Percentiles rank a stretch among this genome's conserved stretches.
phyloP scores from a whole-genome alignment of 371 early-diverging fungal species.

The Mucor irregularis region DNA sequence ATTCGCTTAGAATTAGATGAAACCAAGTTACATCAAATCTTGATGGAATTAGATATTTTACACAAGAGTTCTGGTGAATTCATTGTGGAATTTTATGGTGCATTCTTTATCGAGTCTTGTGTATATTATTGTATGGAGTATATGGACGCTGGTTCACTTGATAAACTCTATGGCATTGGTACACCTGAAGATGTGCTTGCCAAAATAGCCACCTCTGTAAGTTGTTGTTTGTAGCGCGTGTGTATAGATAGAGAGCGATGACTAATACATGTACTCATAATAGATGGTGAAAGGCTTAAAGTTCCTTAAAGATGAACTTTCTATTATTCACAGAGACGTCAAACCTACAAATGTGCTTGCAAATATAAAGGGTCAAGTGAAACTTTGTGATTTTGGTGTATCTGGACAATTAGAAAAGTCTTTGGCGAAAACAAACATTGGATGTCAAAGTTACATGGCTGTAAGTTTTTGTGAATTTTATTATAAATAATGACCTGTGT shows the following conservation, averaged over 20 bases:
- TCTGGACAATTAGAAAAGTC: conserved; percentile 89
- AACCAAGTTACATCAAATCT: conserved; percentile 53
- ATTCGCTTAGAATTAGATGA: conserved; percentile 90
- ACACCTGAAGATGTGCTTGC: conserved; percentile 84
- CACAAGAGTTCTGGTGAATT: conserved; percentile 84
- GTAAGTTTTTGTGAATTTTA: conserved; percentile 40
- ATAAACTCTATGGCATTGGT: conserved; percentile 80
- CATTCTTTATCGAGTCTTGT: conserved; percentile 94
- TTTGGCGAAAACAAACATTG: conserved; percentile 91
- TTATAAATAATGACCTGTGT: not conserved
- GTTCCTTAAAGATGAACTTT: conserved; percentile 86
- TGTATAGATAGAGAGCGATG: not conserved
- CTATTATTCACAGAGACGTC: conserved; percentile 94
- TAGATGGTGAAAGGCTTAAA: conserved; percentile 87
- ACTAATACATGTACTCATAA: conserved; percentile 2
- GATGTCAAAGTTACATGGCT: conserved; percentile 95
- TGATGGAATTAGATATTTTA: conserved; percentile 58
- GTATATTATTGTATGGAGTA: conserved; percentile 95
- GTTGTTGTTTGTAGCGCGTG: not conserved
- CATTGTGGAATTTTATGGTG: conserved; percentile 98
- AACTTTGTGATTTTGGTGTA: conserved; percentile 92
- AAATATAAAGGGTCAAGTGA: conserved; percentile 85
- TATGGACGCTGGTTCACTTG: conserved; percentile 95
- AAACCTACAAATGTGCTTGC: conserved; percentile 95
- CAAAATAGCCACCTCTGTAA: conserved; percentile 75